Evolutionary conservation across 129 eudicot genomes (phyloP).

Genomic region (Daucus carota): DH1_v3.0 NC_030387.2:6539501-6540000

Average conservation of each 20-base stretch:
- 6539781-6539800: neutral
- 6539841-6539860: neutral
- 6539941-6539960: neutral
- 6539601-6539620: no score
- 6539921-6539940: no score
- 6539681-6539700: neutral
- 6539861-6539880: neutral
- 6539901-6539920: no score
- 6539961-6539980: neutral
- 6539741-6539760: neutral
- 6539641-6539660: neutral
- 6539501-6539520: neutral
- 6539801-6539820: neutral
- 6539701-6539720: neutral
- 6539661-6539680: neutral
- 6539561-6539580: neutral
- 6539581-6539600: neutral
- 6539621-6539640: neutral
- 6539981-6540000: neutral
- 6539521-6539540: neutral
- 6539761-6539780: neutral
- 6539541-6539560: no score
- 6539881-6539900: no score
- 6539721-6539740: neutral
- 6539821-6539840: neutral